Conservation (phyloP, 768 basidiomycete genomes). For the Tubosaeta brunneosetosa region DNA sequence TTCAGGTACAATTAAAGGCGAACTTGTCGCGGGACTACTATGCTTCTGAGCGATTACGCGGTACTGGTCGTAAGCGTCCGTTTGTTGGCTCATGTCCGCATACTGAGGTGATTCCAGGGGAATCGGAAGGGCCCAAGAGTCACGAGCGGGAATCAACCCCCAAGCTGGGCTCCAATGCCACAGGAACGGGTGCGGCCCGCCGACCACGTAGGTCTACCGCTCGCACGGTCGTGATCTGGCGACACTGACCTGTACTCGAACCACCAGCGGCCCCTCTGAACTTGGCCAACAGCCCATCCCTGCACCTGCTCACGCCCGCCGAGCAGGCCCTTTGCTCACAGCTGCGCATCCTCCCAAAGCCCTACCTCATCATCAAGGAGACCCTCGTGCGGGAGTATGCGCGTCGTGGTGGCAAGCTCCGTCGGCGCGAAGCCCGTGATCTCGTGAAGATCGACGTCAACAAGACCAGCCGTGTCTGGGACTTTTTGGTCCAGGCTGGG, state of each 20-base stretch:
- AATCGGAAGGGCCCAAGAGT: slow-evolving; percentile 51
- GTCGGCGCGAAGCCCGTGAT: slow-evolving; percentile 83
- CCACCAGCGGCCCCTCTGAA: slow-evolving; percentile 69
- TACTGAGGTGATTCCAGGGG: slow-evolving; percentile 21
- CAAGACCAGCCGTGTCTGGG: slow-evolving; percentile 90
- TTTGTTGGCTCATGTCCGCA: slow-evolving; percentile 24
- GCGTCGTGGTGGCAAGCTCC: slow-evolving; percentile 80
- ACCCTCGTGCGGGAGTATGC: slow-evolving; percentile 92
- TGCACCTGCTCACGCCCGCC: slow-evolving; percentile 83
- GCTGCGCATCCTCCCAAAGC: slow-evolving; percentile 88
- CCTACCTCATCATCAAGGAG: slow-evolving; percentile 95
- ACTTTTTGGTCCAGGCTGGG: slow-evolving; percentile 84
- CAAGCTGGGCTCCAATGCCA: slow-evolving; percentile 35
- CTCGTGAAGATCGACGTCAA: slow-evolving; percentile 91
- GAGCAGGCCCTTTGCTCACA: slow-evolving; percentile 88
- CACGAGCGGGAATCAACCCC: slow-evolving; percentile 62
- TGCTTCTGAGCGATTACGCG: slow-evolving; percentile 46
- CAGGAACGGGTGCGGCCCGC: slow-evolving; percentile 36
- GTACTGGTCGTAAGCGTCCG: slow-evolving; percentile 44
- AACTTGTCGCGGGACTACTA: slow-evolving; percentile 53
- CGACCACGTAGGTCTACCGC: slow-evolving; percentile 35
- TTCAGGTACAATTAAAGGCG: slow-evolving; percentile 59
- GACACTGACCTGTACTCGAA: neutral
- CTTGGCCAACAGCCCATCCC: slow-evolving; percentile 81
- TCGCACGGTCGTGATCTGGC: neutral